Percentiles rank a stretch among this genome's conserved stretches.
Conservation (phyloP, 225 moss, liverwort and hornwort genomes). For the Bryum argenteum region DNA sequence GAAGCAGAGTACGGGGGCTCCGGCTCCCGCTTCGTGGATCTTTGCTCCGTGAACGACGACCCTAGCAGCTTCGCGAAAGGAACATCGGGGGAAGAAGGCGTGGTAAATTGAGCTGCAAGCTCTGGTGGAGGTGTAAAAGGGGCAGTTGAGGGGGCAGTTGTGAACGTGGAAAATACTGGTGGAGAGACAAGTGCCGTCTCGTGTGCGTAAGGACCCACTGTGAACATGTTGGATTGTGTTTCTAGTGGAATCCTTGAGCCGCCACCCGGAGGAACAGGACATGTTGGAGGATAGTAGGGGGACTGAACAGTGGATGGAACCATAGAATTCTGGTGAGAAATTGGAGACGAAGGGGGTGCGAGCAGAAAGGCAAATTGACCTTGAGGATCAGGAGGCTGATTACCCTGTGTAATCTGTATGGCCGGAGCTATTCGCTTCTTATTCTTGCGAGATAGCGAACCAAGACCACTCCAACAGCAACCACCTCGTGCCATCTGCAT, state of each 20-base stretch:
- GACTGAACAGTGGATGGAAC: constrained; percentile 92
- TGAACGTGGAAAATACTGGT: constrained; percentile 91
- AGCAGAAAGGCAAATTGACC: constrained; percentile 84
- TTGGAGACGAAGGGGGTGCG: constrained; percentile 97
- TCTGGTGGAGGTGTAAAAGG: constrained; percentile 99
- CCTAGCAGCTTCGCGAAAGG: constrained; percentile 93
- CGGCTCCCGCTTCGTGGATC: constrained; percentile 68
- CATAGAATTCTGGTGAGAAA: constrained; percentile 87
- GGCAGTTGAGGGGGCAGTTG: constrained; percentile 97
- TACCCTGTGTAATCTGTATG: constrained; percentile 31
- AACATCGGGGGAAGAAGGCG: constrained; percentile 95
- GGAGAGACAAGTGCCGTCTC: constrained; percentile 99
- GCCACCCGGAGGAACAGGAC: constrained; percentile 58
- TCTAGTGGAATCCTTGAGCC: constrained; percentile 81
- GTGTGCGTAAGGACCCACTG: constrained; percentile 94
- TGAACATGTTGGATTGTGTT: constrained; percentile 92
- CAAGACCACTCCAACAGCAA: constrained; percentile 64
- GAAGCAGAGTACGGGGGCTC: constrained; percentile 81
- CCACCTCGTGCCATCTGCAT: constrained; percentile 68
- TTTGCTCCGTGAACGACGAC: constrained; percentile 74
- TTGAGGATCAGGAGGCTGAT: constrained; percentile 57
- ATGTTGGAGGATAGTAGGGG: constrained; percentile 67
- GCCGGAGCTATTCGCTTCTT: constrained; percentile 66
- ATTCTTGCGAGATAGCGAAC: constrained; percentile 60
- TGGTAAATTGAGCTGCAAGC: constrained; percentile 88